A percentile compares a stretch with the other conserved stretches of the same genome.
Evolutionary conservation across 345 rosid species (phyloP).

Genomic region (Pugionium cornutum): DNA sequence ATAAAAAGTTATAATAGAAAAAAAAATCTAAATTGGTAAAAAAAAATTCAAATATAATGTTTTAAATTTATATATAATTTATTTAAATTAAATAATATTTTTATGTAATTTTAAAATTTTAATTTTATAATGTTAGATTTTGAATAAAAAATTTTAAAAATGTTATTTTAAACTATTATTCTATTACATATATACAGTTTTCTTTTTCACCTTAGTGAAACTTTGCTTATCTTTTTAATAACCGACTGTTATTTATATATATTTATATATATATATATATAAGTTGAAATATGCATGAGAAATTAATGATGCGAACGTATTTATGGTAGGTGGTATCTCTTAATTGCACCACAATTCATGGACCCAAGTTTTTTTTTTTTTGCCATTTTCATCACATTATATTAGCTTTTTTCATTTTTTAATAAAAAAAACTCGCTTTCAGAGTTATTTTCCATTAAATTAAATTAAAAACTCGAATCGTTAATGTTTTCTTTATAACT

Average conservation of each 20-base stretch:
- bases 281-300: slow-evolving; percentile 11
- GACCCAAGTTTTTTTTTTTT: neutral
- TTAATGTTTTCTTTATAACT: neutral
- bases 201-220: neutral
- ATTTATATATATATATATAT: too few species aligned
- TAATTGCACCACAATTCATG: neutral
- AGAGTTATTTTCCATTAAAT: neutral
- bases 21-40: neutral
- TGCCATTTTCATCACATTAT: neutral
- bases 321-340: slow-evolving; percentile 2
- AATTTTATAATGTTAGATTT: too few species aligned
- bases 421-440: neutral
- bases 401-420: too few species aligned
- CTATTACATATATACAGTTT: neutral
- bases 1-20: too few species aligned
- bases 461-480: neutral
- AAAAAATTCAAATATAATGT: too few species aligned
- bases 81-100: neutral
- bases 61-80: neutral
- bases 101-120: too few species aligned
- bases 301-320: slow-evolving; percentile 13
- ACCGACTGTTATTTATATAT: neutral
- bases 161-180: too few species aligned
- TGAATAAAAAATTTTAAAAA: too few species aligned
- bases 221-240: neutral